Base-by-base conservation (phyloP, 129 eudicot genomes). In the Scalesia atractyloides region DNA sequence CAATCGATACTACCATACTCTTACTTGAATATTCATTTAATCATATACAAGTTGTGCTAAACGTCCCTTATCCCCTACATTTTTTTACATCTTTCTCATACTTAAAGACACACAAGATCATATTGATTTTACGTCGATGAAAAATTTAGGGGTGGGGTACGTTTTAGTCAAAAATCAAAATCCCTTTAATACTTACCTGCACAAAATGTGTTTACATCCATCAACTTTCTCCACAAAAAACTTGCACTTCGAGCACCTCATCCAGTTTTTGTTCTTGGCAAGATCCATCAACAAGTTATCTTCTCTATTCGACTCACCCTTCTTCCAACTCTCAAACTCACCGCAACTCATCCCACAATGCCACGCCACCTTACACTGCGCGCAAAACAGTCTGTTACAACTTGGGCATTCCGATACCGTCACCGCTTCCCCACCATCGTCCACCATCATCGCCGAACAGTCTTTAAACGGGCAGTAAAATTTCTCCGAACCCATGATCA, bases 391-490 rank as follows among this genome's bases (percentile, higher is more conserved):
- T 48, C 95, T 63, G 20, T 68, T 34, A 36, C 95, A 88, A 3
- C 30, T 47, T 0, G 91, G 95, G 56, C 95, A 88, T 41, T 81
- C 86, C 4, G 77, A 73, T 17, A 75, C 73, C 39, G 68, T 74
- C 17, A 88, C 76, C 0, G 17, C 41, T 5, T 7, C 54, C 3
- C 47, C 84, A 24, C 66, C 75, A 17, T 84, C 91, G 6, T 79
- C 51, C 6, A 83, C 59, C 70, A 88, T n/a, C 73, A 78, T 30
- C 1, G 81, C 88, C 1, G 85, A 84, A 44, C 96, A 89, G 16
- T 84, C 86, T 41, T 82, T 78, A 17, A 72, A 89, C 2, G 92
- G 92, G 22, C 92, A 89, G 62, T 86, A 79, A 15, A 89, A 76
- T 9, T 76, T 86, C 46, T 82, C 65, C 7, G 80, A 37, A 7